phyloP scores from a whole-genome alignment of 805 yeast genomes.

The Barnettozyma vustinii region DNA sequence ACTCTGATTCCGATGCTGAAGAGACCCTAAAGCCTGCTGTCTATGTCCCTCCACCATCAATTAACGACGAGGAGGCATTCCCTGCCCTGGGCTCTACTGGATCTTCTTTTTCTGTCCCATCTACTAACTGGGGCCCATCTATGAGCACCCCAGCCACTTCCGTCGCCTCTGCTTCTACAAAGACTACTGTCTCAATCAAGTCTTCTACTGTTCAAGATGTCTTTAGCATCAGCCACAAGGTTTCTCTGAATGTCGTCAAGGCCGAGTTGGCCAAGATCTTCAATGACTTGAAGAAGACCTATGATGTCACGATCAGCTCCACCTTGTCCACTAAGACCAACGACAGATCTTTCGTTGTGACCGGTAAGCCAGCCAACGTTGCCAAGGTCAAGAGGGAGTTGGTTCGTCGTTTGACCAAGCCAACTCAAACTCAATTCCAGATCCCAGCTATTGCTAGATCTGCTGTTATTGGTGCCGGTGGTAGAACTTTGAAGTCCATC shows the following conservation, averaged over 20 bases:
- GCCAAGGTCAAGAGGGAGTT: constrained; percentile 69
- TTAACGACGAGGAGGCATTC: constrained; percentile 51
- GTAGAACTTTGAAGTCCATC: constrained; percentile 75
- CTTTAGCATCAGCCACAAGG: constrained; percentile 65
- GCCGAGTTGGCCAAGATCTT: constrained; percentile 67
- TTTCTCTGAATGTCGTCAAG: constrained; percentile 58
- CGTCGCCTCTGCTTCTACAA: constrained; percentile 22
- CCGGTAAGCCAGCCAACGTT: constrained; percentile 67
- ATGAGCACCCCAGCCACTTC: constrained; percentile 20
- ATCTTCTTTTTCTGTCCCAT: constrained; percentile 18
- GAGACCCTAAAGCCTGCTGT: constrained; percentile 10
- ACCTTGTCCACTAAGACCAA: constrained; percentile 71
- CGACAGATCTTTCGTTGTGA: constrained; percentile 76
- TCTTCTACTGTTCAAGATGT: constrained; percentile 70
- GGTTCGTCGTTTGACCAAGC: constrained; percentile 70
- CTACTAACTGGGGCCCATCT: constrained; percentile 40
- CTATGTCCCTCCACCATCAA: constrained; percentile 31
- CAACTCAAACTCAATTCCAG: constrained; percentile 51
- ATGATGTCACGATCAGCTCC: constrained; percentile 71
- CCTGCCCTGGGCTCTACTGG: constrained; percentile 59
- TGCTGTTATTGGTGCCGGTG: constrained; percentile 81
- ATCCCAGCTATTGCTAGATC: constrained; percentile 78
- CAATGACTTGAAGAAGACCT: constrained; percentile 51
- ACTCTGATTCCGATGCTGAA: constrained; percentile 5
- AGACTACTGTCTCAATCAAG: constrained; percentile 22